Percentiles rank a stretch among this genome's conserved stretches.
Conservation (phyloP, 176 grass and related monocot genomes). For the Triticum timopheevii region DNA sequence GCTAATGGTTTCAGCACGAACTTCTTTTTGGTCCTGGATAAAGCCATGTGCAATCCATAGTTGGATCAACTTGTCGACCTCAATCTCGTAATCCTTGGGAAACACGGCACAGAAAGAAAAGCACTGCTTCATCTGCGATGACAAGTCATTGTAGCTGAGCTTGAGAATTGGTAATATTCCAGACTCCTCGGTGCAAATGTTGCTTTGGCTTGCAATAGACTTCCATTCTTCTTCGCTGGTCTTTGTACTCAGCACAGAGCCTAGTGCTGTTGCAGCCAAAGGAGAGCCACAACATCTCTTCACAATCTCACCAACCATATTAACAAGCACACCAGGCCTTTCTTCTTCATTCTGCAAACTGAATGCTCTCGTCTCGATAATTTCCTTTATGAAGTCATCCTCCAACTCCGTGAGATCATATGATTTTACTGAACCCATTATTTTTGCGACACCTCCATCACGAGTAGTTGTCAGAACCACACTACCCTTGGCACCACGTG, state of each 20-base stretch:
- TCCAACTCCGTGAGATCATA: not conserved
- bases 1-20: not conserved
- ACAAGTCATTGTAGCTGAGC: constrained; percentile 14
- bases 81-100: not conserved
- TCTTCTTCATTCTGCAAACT: not conserved
- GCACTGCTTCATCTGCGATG: not conserved
- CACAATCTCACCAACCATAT: not conserved
- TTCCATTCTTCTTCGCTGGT: constrained; percentile 3
- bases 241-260: constrained; percentile 23
- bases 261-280: not conserved
- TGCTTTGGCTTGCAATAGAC: not conserved
- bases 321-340: not conserved
- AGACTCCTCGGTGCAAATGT: not conserved
- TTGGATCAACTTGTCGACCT: not conserved
- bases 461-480: not conserved
- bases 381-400: not conserved
- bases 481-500: not conserved
- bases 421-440: not conserved
- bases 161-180: not conserved
- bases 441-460: not conserved
- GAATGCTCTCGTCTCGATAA: not conserved
- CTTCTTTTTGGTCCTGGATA: not conserved
- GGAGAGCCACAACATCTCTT: constrained; percentile 20
- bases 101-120: not conserved
- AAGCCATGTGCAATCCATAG: not conserved